Conservation (phyloP, 371 early-diverging fungal genomes). For the Circinella minor region DNA sequence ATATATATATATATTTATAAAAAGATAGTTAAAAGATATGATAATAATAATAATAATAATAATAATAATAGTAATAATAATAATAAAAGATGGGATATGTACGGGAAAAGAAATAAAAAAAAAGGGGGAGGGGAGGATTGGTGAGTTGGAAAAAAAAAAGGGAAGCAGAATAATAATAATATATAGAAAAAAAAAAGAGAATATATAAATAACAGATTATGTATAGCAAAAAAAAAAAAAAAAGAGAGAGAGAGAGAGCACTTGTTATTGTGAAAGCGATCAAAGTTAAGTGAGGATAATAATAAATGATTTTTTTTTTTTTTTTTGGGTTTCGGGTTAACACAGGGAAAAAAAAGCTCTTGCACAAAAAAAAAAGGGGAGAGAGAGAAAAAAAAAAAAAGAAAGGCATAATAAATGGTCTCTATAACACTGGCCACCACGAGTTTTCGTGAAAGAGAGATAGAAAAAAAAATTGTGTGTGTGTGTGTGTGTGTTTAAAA, state of each 20-base stretch:
- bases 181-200: conserved; percentile 6
- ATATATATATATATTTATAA: conserved; percentile 12
- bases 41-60: conserved; percentile 1
- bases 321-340: background rate
- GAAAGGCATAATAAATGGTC: conserved; percentile 8
- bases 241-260: conserved; percentile 1
- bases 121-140: background rate
- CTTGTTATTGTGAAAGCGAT: no score
- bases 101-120: conserved; percentile 10
- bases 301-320: no score
- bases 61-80: background rate
- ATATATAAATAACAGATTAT: conserved; percentile 17
- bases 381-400: conserved; percentile 1
- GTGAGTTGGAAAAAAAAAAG: background rate
- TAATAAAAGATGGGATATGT: background rate
- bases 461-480: no score
- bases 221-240: conserved; percentile 17
- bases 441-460: no score
- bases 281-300: background rate
- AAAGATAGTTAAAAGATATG: no score
- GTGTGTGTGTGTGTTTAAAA: no score
- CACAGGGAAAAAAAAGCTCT: background rate
- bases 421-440: background rate
- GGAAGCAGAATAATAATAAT: conserved; percentile 9
- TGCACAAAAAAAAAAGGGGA: conserved; percentile 4